Base-by-base conservation (phyloP, 495 filamentous ascomycete species). In the Saxophila tyrrhenica region DNA sequence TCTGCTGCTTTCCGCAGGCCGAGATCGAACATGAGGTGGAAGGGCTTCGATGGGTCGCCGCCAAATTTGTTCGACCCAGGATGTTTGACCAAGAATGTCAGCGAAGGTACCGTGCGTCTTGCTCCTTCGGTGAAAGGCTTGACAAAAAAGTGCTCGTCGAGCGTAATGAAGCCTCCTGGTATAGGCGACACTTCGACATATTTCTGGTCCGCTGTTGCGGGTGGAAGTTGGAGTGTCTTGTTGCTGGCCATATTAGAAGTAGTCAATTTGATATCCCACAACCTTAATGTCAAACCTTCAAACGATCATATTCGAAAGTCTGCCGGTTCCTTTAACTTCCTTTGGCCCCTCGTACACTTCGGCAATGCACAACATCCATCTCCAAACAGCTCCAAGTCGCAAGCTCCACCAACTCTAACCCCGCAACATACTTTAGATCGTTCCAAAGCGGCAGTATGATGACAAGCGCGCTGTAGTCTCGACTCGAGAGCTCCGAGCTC, bases 11-110 rank as follows among this genome's bases (percentile, higher is more conserved):
- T 59, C 35, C 72, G 72, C 29, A 77, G 55, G 23, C 75, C 75
- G 1, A 78, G 68, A 57, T 78, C 75, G 58, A 78, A 78, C 39
- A 78, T 59, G 11, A 77, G 24, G 15, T 41, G 52, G 45, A 62
- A 49, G 3, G 58, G 56, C 16, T 64, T 53, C 16, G 39, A 35
- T 2, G 55, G 39, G 20, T 56, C 38, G 35, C 46, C 29, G 38
- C 39, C 47, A 42, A 22, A 42, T 22, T 48, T 25, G 16, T 25
- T 19, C 11, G 51, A 25, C 2, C 62, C 58, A 10, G 65, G 64
- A 45, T 70, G 67, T 19, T 59, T 62, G 47, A 70, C 63, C 8
- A 70, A 55, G 39, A 67, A 70, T 32, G 57, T 52, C 2, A 70
- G 56, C 9, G 67, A 70, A 0, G 67, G 67, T 20, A 70, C 67